Evolutionary conservation across 164 flowering plant genomes (phyloP), one percentile per base, ranked within the genome.

Genomic region (Saururus chinensis): DNA sequence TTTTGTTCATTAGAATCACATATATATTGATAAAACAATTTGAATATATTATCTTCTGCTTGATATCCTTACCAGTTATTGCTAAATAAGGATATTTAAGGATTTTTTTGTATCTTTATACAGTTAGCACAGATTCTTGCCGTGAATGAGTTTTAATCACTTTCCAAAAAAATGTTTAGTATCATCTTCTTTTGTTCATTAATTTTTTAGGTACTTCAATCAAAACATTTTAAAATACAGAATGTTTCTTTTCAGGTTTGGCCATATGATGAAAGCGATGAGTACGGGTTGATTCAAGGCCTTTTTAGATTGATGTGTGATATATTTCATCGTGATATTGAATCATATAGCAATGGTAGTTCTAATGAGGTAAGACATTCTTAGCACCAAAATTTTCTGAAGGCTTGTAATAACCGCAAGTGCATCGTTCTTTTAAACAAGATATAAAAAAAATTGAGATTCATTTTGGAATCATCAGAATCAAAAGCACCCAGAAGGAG

Each of bases 261-360:
- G 98, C 91, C 97, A 22, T 93, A 86, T 68, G 96, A 93, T 64
- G 92, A 88, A 76, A 84, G 70, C 60, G 89, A 85, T 59, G 96
- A 86, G 22, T 83, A 75, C 74, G 96, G 97, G 57, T 84, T 93
- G 70, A 80, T 93, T 62, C 99, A 90, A 83, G 84, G 87, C 57
- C 96, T 93, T 41, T 93, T 93, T 72, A 75, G 82, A 52, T 71
- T 90, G 89, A 88, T 88, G 89, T 70, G 68, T 60, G 48, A 71
- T 64, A 74, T 93, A 51, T 93, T 86, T 64, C 74, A 88, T 45
- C 66, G 64, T 59, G 82, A 83, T 55, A 57, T 59, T 16, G 82
- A 77, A 20, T 65, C 70, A 49, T 66, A 70, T 64, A 60, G 54
- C 62, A 69, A 65, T 68, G 51, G 69, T 7, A 75, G 60, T 40